Evolutionary conservation across 179 eudicot genomes (phyloP), one percentile per base, ranked within the genome.

Genomic region (Corrigiola litoralis): DNA sequence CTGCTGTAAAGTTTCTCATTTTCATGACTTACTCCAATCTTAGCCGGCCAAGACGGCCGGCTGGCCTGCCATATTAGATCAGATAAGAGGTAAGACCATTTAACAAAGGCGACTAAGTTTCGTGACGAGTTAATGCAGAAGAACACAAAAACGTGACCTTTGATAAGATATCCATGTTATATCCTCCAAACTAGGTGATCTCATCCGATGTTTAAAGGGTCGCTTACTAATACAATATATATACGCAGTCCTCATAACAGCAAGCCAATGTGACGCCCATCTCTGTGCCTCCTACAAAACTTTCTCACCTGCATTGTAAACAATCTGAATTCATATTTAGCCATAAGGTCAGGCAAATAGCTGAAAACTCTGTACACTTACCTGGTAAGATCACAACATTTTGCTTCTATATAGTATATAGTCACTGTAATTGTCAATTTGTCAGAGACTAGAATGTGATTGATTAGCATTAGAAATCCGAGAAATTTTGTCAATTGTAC

Each of bases 21-120:
- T 44, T n/a, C 53, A 61, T 61, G 51, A 36, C 10, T 16, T 29
- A 25, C 53, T 45, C 40, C 5, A 9, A 29, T 18, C 2, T 12
- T 29, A 17, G 65, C 65, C 47, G 65, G 65, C 65, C 14, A 2
- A n/a, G 23, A 8, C 17, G 38, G 40, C 52, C 48, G 17, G 40
- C 18, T 61, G 40, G 52, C 65, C 53, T 45, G 52, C 51, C 24
- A 28, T 17, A 41, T 42, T 61, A n/a, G n/a, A n/a, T n/a, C n/a
- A n/a, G n/a, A n/a, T n/a, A n/a, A n/a, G n/a, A n/a, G n/a, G n/a
- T n/a, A n/a, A n/a, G n/a, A n/a, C n/a, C n/a, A n/a, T n/a, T n/a
- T n/a, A n/a, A n/a, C n/a, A n/a, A n/a, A n/a, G n/a, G n/a, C n/a
- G 37, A 61, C 17, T 42, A 60, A 41, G 0, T 23, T n/a, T 28